These are phyloP conservation scores for Populus pruinosa DNA, from an alignment of 345 rosid species.

Conservation along the genomic window DNA sequence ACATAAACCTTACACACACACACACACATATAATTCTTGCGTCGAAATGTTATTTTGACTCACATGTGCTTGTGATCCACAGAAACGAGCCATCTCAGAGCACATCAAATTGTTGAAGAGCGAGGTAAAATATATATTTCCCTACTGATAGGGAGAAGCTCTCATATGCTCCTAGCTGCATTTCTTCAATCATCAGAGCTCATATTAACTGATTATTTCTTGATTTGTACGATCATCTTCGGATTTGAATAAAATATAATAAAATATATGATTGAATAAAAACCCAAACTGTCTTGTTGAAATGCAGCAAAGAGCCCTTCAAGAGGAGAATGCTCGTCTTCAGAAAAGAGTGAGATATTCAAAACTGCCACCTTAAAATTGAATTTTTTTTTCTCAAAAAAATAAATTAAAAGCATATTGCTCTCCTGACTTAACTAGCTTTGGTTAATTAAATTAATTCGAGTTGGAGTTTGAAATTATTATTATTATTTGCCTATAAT, in stretches of 20 bases:
- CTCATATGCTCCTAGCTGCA: not conserved
- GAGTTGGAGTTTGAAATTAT: not conserved
- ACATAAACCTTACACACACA: too few species aligned
- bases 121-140: constrained; percentile 26
- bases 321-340: constrained; percentile 48
- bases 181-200: not conserved
- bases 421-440: not conserved
- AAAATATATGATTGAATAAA: not conserved
- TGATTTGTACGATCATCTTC: too few species aligned
- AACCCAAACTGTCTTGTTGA: not conserved
- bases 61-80: not conserved
- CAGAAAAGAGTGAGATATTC: constrained; percentile 44
- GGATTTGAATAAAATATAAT: not conserved
- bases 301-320: constrained; percentile 40
- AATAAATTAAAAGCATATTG: not conserved
- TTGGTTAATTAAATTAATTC: not conserved
- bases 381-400: not conserved
- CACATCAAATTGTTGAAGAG: constrained; percentile 39
- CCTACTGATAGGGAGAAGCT: too few species aligned
- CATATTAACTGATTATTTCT: too few species aligned
- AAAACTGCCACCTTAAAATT: not conserved
- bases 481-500: not conserved
- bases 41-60: not conserved
- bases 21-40: not conserved
- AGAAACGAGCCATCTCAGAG: constrained; percentile 42